Conservation (phyloP, 176 grass and related monocot species). For the Triticum monococcum region DNA sequence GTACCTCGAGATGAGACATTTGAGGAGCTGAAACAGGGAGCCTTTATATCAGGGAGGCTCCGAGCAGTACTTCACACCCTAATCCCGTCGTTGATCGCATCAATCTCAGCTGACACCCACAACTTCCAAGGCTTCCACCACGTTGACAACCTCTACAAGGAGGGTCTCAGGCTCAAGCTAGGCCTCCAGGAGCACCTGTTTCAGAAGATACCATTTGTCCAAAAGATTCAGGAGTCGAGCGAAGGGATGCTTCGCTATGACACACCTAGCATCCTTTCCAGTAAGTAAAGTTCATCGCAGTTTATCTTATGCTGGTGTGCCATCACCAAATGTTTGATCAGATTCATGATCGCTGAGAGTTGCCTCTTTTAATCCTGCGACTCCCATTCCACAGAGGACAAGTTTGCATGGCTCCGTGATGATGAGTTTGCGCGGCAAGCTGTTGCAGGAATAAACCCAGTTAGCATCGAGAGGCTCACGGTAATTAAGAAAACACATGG, state of each 20-base stretch:
- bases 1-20: slow-evolving; percentile 92
- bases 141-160: slow-evolving; percentile 98
- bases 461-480: slow-evolving; percentile 68
- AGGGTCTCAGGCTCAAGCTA: slow-evolving; percentile 90
- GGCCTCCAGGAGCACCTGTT: slow-evolving; percentile 96
- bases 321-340: slow-evolving; percentile 1
- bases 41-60: slow-evolving; percentile 86
- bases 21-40: slow-evolving; percentile 90
- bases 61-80: slow-evolving; percentile 86
- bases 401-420: slow-evolving; percentile 99
- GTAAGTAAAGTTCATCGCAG: slow-evolving; percentile 46
- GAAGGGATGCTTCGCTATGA: slow-evolving; percentile 97
- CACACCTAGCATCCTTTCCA: slow-evolving; percentile 91
- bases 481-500: slow-evolving; percentile 35
- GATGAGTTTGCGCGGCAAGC: slow-evolving; percentile 92
- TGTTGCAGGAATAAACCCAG: slow-evolving; percentile 94
- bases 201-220: slow-evolving; percentile 87
- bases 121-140: slow-evolving; percentile 96
- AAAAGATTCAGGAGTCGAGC: slow-evolving; percentile 97
- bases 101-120: slow-evolving; percentile 83
- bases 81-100: slow-evolving; percentile 89
- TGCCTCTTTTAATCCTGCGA: neutral
- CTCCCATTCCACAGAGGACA: slow-evolving; percentile 65
- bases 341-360: neutral
- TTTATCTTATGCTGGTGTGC: neutral